Conservation (phyloP, 148 eudicot genomes). For the Fagopyrum esculentum region DNA sequence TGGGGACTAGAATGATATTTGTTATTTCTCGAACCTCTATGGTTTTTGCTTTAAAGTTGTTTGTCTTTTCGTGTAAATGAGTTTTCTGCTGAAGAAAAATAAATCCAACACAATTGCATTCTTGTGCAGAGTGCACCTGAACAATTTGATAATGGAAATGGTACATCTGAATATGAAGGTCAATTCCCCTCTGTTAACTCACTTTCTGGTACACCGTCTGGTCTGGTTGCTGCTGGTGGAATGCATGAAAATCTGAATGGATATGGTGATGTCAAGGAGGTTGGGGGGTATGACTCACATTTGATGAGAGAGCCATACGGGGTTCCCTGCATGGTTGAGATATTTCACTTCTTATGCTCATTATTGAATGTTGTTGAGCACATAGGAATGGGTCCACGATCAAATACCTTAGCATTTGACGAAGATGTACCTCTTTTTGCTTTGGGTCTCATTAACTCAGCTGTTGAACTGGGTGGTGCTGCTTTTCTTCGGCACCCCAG, state of each 20-base stretch:
- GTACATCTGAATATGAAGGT: conserved; percentile 46
- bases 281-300: conserved; percentile 32
- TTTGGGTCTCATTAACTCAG: conserved; percentile 76
- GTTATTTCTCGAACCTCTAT: not conserved
- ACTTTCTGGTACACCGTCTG: conserved; percentile 28
- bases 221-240: conserved; percentile 30
- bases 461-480: conserved; percentile 79
- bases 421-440: conserved; percentile 93
- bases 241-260: conserved; percentile 34
- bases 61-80: not conserved
- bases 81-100: not conserved
- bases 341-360: conserved; percentile 79
- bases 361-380: conserved; percentile 67
- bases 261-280: conserved; percentile 52
- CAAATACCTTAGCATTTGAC: conserved; percentile 72
- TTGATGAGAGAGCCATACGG: conserved; percentile 78
- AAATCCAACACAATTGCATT: not conserved
- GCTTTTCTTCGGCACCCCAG: conserved; percentile 65
- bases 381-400: conserved; percentile 51
- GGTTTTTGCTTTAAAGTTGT: not conserved
- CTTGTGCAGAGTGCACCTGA: conserved; percentile 19
- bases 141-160: conserved; percentile 42
- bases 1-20: not conserved
- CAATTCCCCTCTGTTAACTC: conserved; percentile 25
- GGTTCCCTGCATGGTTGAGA: conserved; percentile 88